Base-by-base conservation (phyloP, 2,329 filamentous ascomycete species). In the Ciborinia camelliae region DNA sequence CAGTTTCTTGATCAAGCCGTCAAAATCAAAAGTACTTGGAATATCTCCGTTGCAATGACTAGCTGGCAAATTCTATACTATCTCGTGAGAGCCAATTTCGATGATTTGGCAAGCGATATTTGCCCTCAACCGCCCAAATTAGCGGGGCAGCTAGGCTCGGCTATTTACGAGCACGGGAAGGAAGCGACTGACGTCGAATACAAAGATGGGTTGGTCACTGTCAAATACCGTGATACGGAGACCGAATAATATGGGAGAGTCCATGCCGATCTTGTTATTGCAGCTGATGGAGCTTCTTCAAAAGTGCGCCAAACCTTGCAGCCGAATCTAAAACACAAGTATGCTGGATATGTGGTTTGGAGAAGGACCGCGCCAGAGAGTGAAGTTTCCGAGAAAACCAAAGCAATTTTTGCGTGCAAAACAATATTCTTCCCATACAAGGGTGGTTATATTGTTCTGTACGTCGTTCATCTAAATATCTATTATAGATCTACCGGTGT, bases 21-120 rank as follows among this genome's bases (percentile, higher is more conserved):
- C 15, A 55, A 47, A 23, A 8, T 54, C 15, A 55, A 62, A 55
- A 62, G 50, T 18, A 55, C 50, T 1, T 62, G 60, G 39, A 47
- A 62, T 37, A 1, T 47, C 5, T 28, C 39, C 15, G 6, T 47
- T 14, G 39, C 28, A 10, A 62, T 18, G 50, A 55, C 50, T 1
- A 71, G 66, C 52, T 70, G 68, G 67, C 66, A 67, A 35, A 41
- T 67, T 6, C 30, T 68, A 8, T 72, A 71, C 26, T 65, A 65
- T 30, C 18, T 67, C 6, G 32, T 71, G 35, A 48, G 69, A 35
- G 66, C 68, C 10, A 68, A 68, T 58, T 71, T 72, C 45, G 70
- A 72, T 61, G 68, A 69, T 1, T 30, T 63, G 18, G 57, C 41
- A 35, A 66, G 65, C 64, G 63, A 66, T 3, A 26, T 61, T 4